Evolutionary conservation across 176 grass and related monocot species (phyloP), one percentile per base, ranked within the genome.

Genomic region (Carex kokanica): DNA sequence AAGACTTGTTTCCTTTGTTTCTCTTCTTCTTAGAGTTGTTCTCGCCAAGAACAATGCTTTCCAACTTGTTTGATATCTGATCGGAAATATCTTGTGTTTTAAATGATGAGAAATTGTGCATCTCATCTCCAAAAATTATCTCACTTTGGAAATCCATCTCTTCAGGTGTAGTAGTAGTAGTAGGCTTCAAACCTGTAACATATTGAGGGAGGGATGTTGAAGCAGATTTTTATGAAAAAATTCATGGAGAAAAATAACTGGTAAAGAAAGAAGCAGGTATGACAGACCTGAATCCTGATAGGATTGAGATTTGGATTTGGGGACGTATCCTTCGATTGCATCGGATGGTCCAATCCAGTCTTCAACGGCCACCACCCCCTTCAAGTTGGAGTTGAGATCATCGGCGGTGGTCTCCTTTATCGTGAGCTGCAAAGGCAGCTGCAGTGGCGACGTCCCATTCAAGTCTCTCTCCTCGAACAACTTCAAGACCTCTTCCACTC

Each of bases 291-390:
- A 71, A 38, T 82, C 31, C 0, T 10, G 27, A 65, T 86, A 57
- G 9, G 34, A 62, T 27, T 78, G 66, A 9, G 34, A 62, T 27
- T 78, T 60, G 23, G 93, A 49, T 69, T 84, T 74, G n/a, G 97
- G 97, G 27, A 95, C 89, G 27, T 93, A 99, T 8, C 93, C 93
- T 79, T 99, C 97, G 0, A 99, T 90, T 5, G 97, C 93, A 73
- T 88, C 83, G 0, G 91, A 83, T 0, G 97, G 93, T 11, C 91
- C 93, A 38, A 96, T 85, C 89, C 91, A 99, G 12, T 95, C 93
- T 49, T 90, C 85, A 67, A 95, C 60, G 7, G 88, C 45, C 0
- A 99, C 83, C 64, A 91, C 89, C 3, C 84, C 91, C 11, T 53
- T 65, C 66, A n/a, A 11, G 8, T 62, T 27, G 0, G 60, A 60